Conservation (phyloP, 2,329 filamentous ascomycete genomes). For the Pseudogymnoascus sp. region DNA sequence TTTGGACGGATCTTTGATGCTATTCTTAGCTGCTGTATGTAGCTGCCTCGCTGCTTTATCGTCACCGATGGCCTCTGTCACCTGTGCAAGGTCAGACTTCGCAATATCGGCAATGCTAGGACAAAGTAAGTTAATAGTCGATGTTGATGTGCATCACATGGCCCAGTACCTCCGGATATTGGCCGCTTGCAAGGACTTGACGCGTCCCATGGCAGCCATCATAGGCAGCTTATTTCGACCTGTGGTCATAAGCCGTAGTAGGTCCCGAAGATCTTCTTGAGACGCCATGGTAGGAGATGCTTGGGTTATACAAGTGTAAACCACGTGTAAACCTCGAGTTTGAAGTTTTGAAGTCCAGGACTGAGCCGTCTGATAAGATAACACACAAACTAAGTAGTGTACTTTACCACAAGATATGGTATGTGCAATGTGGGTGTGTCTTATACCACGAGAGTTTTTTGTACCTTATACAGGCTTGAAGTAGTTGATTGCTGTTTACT, state of each 20-base stretch:
- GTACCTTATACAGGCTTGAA: neutral
- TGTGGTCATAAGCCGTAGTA: slow-evolving; percentile 50
- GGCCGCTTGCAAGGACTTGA: slow-evolving; percentile 47
- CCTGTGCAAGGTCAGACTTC: slow-evolving; percentile 15
- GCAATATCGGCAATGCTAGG: slow-evolving; percentile 25
- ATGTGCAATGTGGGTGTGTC: neutral
- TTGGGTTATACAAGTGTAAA: neutral
- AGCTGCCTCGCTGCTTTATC: slow-evolving; percentile 26
- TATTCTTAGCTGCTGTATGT: slow-evolving; percentile 23
- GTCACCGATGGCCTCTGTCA: slow-evolving; percentile 21
- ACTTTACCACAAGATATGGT: neutral
- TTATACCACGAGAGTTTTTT: neutral
- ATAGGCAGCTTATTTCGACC: slow-evolving; percentile 46
- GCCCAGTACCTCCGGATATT: slow-evolving; percentile 44
- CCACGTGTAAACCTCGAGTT: neutral
- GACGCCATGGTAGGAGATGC: slow-evolving; percentile 37
- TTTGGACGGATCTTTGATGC: slow-evolving; percentile 14
- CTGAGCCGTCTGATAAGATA: neutral
- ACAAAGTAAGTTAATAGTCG: slow-evolving; percentile 9
- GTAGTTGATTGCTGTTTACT: neutral
- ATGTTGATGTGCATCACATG: neutral
- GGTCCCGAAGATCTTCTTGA: slow-evolving; percentile 52
- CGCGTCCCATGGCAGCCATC: slow-evolving; percentile 49
- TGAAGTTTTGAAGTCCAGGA: neutral
- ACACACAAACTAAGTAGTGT: neutral